phyloP scores from a whole-genome alignment of 1,284 basidiomycete genomes.

The Lentinus polychrous region DNA sequence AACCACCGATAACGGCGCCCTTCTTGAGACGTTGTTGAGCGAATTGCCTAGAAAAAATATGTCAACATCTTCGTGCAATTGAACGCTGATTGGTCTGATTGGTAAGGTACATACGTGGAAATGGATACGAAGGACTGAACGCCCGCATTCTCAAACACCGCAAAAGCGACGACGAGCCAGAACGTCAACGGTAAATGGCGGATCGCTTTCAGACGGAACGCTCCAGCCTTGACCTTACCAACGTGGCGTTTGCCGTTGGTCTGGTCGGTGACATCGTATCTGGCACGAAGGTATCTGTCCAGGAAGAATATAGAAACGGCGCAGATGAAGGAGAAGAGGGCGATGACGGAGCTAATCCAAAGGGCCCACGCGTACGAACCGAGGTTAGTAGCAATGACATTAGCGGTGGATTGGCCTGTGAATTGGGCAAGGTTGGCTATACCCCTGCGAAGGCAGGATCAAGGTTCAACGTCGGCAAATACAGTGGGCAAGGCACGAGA shows the following conservation, averaged over 20 bases:
- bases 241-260: constrained; percentile 28
- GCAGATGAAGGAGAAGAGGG: constrained; percentile 33
- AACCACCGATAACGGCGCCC: constrained; percentile 40
- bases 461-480: background rate
- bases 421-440: constrained; percentile 38
- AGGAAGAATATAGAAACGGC: constrained; percentile 32
- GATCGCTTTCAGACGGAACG: constrained; percentile 31
- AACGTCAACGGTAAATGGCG: constrained; percentile 32
- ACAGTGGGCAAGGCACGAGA: constrained; percentile 17
- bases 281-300: constrained; percentile 31
- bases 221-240: constrained; percentile 20
- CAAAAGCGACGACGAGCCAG: constrained; percentile 37
- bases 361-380: constrained; percentile 37
- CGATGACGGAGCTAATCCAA: constrained; percentile 37
- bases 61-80: background rate
- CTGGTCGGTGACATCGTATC: constrained; percentile 34
- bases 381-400: constrained; percentile 33
- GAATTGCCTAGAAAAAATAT: constrained; percentile 27
- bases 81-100: constrained; percentile 7
- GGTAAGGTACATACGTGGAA: constrained; percentile 28
- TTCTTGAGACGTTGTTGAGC: constrained; percentile 38
- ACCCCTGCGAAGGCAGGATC: constrained; percentile 21
- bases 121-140: constrained; percentile 40
- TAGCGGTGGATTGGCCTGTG: constrained; percentile 31
- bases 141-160: constrained; percentile 38